Percentiles rank a stretch among this genome's conserved stretches.
Conservation (phyloP, 176 grass and related monocot species). For the Calamus simplicifolius region DNA sequence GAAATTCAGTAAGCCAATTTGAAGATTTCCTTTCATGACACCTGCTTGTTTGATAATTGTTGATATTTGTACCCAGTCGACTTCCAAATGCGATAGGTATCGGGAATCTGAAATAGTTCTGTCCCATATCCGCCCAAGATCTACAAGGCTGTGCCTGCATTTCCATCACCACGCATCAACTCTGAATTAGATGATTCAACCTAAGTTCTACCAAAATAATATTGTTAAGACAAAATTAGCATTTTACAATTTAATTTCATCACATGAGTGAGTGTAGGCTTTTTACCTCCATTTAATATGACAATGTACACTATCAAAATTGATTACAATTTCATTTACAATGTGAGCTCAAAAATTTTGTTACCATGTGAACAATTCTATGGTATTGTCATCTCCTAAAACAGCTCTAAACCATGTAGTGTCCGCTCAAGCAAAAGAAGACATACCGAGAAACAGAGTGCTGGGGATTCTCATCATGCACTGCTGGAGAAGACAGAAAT, state of each 20-base stretch:
- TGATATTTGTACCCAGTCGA: constrained; percentile 43
- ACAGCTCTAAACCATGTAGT: not conserved
- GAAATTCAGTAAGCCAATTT: constrained; percentile 66
- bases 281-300: too few relatives aligned
- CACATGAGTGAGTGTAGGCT: too few relatives aligned
- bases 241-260: too few relatives aligned
- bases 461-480: constrained; percentile 5
- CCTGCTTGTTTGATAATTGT: not conserved
- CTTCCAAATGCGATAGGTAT: constrained; percentile 22
- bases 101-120: constrained; percentile 6
- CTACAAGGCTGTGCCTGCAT: constrained; percentile 25
- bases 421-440: not conserved
- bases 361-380: not conserved
- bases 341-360: too few relatives aligned
- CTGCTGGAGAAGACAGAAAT: constrained; percentile 16
- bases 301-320: too few relatives aligned
- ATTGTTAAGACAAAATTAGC: too few relatives aligned
- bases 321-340: too few relatives aligned
- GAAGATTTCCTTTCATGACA: not conserved
- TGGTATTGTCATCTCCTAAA: not conserved
- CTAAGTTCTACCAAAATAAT: too few relatives aligned
- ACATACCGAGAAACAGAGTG: constrained; percentile 10
- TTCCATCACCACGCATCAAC: not conserved
- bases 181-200: too few relatives aligned
- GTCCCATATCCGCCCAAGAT: constrained; percentile 27